These are phyloP conservation scores for Suillus spraguei DNA, from an alignment of 768 basidiomycete species.

Conservation along the genomic window DNA sequence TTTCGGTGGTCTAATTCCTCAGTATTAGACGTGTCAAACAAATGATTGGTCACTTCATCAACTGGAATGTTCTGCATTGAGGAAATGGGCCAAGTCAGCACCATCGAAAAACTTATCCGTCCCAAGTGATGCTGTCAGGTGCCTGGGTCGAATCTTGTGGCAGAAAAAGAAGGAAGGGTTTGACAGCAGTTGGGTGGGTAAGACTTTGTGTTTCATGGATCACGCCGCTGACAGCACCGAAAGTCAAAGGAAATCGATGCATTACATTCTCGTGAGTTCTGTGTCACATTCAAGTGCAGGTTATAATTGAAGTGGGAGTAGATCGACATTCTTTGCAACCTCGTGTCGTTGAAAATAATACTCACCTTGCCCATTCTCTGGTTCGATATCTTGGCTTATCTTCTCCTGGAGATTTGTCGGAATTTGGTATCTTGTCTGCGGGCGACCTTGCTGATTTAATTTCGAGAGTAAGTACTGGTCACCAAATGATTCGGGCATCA, in stretches of 20 bases:
- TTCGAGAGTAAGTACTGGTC: constrained; percentile 57
- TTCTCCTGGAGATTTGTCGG: constrained; percentile 58
- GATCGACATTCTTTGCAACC: constrained; percentile 59
- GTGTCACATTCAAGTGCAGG: not conserved
- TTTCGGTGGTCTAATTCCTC: constrained; percentile 1
- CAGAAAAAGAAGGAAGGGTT: constrained; percentile 54
- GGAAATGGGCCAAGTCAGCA: constrained; percentile 54
- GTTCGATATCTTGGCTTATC: constrained; percentile 68
- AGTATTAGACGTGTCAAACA: constrained; percentile 63
- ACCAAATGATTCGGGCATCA: not conserved
- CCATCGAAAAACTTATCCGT: constrained; percentile 48
- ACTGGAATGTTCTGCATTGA: constrained; percentile 73
- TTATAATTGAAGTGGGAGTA: constrained; percentile 28
- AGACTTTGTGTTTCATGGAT: not conserved
- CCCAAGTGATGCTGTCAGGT: constrained; percentile 80
- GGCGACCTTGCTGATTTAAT: constrained; percentile 70
- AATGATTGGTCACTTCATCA: constrained; percentile 78
- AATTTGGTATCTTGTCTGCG: constrained; percentile 57
- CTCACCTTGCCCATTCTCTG: constrained; percentile 73
- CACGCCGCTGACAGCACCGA: constrained; percentile 3
- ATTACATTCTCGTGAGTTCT: constrained; percentile 75
- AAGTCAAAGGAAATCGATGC: constrained; percentile 65
- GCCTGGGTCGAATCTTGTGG: constrained; percentile 78
- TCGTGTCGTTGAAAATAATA: constrained; percentile 54
- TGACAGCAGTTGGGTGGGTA: constrained; percentile 59